phyloP scores from a whole-genome alignment of 2,329 filamentous ascomycete species.

The Xylaria sp. region DNA sequence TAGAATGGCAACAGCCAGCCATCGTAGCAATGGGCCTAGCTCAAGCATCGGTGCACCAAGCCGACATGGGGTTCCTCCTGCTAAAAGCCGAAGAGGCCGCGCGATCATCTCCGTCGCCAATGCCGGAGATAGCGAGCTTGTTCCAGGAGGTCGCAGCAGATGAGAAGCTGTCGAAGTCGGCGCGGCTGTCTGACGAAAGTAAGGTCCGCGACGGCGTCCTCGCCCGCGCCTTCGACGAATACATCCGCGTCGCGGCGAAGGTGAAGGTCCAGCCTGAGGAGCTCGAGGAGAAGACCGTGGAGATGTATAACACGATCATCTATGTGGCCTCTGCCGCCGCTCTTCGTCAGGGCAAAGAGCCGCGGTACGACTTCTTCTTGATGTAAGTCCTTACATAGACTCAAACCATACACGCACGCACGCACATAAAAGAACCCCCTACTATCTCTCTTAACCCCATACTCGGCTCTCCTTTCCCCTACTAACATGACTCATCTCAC shows the following conservation, averaged over 20 bases:
- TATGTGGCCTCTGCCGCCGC: conserved; percentile 66
- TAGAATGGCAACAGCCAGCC: conserved; percentile 85
- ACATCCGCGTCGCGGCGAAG: conserved; percentile 69
- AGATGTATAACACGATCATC: conserved; percentile 75
- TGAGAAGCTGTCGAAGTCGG: conserved; percentile 66
- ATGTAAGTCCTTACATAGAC: conserved; percentile 55
- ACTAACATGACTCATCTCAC: conserved; percentile 17
- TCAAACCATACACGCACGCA: neutral
- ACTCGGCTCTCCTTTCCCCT: neutral
- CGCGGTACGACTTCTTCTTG: conserved; percentile 85
- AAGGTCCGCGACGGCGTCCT: conserved; percentile 78
- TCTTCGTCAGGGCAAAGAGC: conserved; percentile 69
- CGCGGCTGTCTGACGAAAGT: conserved; percentile 64
- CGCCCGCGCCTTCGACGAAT: conserved; percentile 69
- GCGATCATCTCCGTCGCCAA: conserved; percentile 45
- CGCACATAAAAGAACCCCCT: neutral
- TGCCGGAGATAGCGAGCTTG: conserved; percentile 66
- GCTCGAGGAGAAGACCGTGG: conserved; percentile 63
- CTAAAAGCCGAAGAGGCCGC: conserved; percentile 62
- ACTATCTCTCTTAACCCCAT: neutral
- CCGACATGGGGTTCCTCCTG: conserved; percentile 67
- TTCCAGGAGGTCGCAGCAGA: conserved; percentile 69
- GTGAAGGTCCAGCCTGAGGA: conserved; percentile 68
- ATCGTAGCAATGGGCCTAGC: conserved; percentile 84
- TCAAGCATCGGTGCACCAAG: conserved; percentile 76